Base-by-base conservation (phyloP, 495 filamentous ascomycete genomes). In the Tuber umbilicatum region DNA sequence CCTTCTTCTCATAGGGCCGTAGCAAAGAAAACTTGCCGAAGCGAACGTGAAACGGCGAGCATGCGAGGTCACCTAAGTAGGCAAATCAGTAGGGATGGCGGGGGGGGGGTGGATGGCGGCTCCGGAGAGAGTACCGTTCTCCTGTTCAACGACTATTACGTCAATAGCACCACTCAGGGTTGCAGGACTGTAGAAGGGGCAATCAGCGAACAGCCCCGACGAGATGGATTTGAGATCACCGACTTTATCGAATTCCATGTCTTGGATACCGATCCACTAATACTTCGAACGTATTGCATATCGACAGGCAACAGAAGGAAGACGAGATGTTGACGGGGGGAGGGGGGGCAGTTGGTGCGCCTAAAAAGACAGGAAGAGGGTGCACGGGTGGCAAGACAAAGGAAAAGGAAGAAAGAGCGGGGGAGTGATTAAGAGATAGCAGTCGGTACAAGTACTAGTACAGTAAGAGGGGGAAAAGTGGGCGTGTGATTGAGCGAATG, bases 241-340 rank as follows among this genome's bases (percentile, higher is more conserved):
- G 75, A 82, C 81, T 99, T 99, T 86, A 99, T 97, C 9, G 93
- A 97, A 84, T 98, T 98, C 95, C 95, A 99, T 82, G 95, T 95
- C 86, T 96, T 97, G 50, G 93, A 97, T 79, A 98, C 94, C 47
- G 95, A 96, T 81, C 94, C 94, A 83, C 93, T 94, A 80, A 97
- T 89, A 84, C 93, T 97, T 72, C 95, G 89, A 79, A 98, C 94
- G 92, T 98, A 98, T 87, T 99, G 94, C 95, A 99, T 99, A 70
- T 64, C 55, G 27, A 31, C 16, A 17, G n/a, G 55, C 10, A 64
- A 64, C 27, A 27, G 55, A 19, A 10, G n/a, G 45, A 21, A 38
- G 69, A 41, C 40, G 45, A 9, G 31, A 27, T 40, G 70, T 37
- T 23, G 39, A 47, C 1, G 47, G 42, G 70, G 31, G 35, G 23